phyloP scores from a whole-genome alignment of 192 early-diverging fungal genomes.

The Rhizophlyctis rosea region DNA sequence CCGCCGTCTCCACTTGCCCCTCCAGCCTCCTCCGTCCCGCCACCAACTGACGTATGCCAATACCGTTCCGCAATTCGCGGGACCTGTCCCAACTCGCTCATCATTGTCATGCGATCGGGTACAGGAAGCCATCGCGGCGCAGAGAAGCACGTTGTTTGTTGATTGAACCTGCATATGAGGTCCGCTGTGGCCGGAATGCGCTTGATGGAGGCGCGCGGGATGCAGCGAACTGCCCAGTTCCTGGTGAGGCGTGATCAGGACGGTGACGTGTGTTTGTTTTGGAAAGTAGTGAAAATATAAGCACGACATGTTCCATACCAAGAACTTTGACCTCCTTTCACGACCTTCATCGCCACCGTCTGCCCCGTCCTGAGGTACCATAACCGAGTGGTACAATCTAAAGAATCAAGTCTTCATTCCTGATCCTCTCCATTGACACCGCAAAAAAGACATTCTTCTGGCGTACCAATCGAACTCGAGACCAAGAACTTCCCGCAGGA shows the following conservation, averaged over 20 bases:
- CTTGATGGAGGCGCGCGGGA: conserved; percentile 6
- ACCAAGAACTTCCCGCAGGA: conserved; percentile 20
- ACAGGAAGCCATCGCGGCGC: too few relatives aligned
- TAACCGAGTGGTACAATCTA: conserved; percentile 18
- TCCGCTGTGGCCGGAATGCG: conserved; percentile 14
- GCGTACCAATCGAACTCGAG: conserved; percentile 22
- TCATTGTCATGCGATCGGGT: too few relatives aligned
- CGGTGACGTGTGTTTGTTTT: neutral
- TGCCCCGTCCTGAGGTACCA: conserved; percentile 21
- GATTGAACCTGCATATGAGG: too few relatives aligned
- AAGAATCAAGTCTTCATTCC: neutral
- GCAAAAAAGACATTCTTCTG: neutral
- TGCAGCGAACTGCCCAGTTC: conserved; percentile 11
- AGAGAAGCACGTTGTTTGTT: too few relatives aligned
- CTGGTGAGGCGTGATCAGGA: too few relatives aligned
- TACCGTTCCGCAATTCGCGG: too few relatives aligned
- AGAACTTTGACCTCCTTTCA: too few relatives aligned
- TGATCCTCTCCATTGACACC: neutral
- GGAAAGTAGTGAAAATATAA: too few relatives aligned
- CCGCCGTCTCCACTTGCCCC: neutral
- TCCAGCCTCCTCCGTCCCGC: neutral
- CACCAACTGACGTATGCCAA: too few relatives aligned
- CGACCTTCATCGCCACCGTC: too few relatives aligned
- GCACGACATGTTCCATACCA: too few relatives aligned
- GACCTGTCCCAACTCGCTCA: too few relatives aligned